Conservation (phyloP, 495 filamentous ascomycete species). For the Aspergillus egyptiacus region DNA sequence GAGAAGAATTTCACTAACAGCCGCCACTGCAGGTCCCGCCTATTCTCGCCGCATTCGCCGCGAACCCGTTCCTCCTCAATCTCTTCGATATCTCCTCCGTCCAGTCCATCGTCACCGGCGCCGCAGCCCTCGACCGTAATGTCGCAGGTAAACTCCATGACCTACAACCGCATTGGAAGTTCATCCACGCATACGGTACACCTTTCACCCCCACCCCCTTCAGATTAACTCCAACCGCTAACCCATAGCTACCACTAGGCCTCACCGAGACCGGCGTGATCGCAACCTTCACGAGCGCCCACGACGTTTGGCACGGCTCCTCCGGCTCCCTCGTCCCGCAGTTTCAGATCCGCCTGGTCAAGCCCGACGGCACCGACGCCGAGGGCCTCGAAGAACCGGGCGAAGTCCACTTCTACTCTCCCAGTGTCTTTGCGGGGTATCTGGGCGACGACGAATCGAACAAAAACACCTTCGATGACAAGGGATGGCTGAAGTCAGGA, state of each 20-base stretch:
- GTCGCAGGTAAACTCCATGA: slow-evolving; percentile 1
- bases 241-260: not conserved
- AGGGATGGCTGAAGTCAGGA: slow-evolving; percentile 48
- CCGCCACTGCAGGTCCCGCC: slow-evolving; percentile 10
- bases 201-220: not conserved
- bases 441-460: slow-evolving; percentile 9
- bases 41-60: slow-evolving; percentile 8
- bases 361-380: slow-evolving; percentile 3
- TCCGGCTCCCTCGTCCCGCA: slow-evolving; percentile 5
- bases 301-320: slow-evolving; percentile 12
- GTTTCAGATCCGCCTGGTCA: slow-evolving; percentile 6
- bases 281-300: slow-evolving; percentile 1
- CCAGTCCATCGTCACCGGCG: slow-evolving; percentile 7
- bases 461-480: slow-evolving; percentile 18
- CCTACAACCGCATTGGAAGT: slow-evolving; percentile 4
- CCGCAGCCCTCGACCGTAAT: slow-evolving; percentile 4
- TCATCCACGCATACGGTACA: slow-evolving; percentile 10
- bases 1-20: not conserved
- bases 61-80: slow-evolving; percentile 8
- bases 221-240: not conserved
- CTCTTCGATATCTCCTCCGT: slow-evolving; percentile 11
- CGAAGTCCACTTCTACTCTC: slow-evolving; percentile 9
- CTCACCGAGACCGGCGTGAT: slow-evolving; percentile 13
- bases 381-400: slow-evolving; percentile 10
- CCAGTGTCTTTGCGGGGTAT: slow-evolving; percentile 6